These are phyloP conservation scores for Nigrospora osmanthi DNA, from an alignment of 2,329 filamentous ascomycete genomes.

Conservation along the genomic window DNA sequence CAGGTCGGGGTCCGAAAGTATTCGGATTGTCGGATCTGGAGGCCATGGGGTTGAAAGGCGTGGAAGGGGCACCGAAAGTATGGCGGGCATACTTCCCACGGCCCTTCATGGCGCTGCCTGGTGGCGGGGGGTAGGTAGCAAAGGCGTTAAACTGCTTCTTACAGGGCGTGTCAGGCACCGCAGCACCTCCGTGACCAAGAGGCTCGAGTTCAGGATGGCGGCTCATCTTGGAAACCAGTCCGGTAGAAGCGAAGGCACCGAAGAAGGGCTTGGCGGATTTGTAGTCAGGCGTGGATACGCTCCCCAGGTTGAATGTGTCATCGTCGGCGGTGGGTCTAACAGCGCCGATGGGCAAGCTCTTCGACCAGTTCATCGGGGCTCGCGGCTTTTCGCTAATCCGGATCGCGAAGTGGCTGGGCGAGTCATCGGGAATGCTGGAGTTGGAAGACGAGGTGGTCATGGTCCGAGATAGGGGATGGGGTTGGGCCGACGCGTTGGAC, in stretches of 20 bases:
- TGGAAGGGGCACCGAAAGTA: conserved; percentile 72
- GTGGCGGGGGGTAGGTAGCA: conserved; percentile 54
- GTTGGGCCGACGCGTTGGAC: conserved; percentile 47
- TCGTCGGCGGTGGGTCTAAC: conserved; percentile 16
- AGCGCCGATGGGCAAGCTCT: conserved; percentile 54
- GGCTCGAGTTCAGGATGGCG: conserved; percentile 65
- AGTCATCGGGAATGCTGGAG: conserved; percentile 68
- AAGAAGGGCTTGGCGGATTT: conserved; percentile 70
- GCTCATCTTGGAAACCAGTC: conserved; percentile 90
- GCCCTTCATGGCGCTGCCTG: conserved; percentile 53
- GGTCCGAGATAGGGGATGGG: conserved; percentile 80
- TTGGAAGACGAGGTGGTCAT: conserved; percentile 81
- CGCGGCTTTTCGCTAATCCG: conserved; percentile 46
- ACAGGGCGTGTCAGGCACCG: conserved; percentile 91
- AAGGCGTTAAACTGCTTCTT: conserved; percentile 73
- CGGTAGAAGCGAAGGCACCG: conserved; percentile 88
- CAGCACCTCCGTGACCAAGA: conserved; percentile 40
- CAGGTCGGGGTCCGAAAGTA: conserved; percentile 48
- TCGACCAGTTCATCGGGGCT: conserved; percentile 53
- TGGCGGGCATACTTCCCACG: conserved; percentile 57
- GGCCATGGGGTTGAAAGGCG: conserved; percentile 64
- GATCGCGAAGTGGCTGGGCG: conserved; percentile 51
- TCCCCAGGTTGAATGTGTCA: conserved; percentile 7
- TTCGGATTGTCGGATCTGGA: conserved; percentile 28
- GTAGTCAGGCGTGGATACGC: conserved; percentile 69